These are phyloP conservation scores for Butyriboletus loyo DNA, from an alignment of 768 basidiomycete species.

Conservation along the genomic window DNA sequence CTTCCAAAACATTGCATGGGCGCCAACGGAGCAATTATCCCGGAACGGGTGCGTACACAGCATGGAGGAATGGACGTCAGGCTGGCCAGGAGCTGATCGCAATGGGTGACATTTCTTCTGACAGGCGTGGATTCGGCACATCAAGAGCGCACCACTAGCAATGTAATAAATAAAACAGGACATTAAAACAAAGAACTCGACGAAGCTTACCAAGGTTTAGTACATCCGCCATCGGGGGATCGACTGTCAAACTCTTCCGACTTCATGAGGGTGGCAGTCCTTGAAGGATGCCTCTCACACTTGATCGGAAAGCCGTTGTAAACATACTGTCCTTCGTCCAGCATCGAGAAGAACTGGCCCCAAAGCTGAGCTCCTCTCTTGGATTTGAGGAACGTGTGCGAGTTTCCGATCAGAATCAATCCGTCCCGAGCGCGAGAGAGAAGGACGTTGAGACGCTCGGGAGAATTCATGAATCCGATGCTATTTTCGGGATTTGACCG, in stretches of 20 bases:
- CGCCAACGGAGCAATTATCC: slow-evolving; percentile 39
- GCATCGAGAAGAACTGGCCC: slow-evolving; percentile 44
- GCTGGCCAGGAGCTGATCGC: slow-evolving; percentile 44
- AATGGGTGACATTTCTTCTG: slow-evolving; percentile 60
- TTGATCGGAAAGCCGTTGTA: slow-evolving; percentile 59
- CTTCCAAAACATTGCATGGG: slow-evolving; percentile 43
- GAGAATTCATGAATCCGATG: slow-evolving; percentile 72
- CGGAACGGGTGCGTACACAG: slow-evolving; percentile 38
- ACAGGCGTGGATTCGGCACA: slow-evolving; percentile 43
- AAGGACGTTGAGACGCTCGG: slow-evolving; percentile 71
- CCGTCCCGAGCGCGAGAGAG: slow-evolving; percentile 67
- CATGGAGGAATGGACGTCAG: slow-evolving; percentile 31
- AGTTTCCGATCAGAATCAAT: slow-evolving; percentile 65
- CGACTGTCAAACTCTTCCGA: slow-evolving; percentile 49
- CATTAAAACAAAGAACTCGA: not conserved
- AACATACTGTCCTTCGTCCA: slow-evolving; percentile 42
- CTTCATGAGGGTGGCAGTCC: slow-evolving; percentile 33
- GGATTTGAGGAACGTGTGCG: slow-evolving; percentile 54
- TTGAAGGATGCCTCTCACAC: slow-evolving; percentile 54
- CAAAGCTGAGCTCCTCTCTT: slow-evolving; percentile 53
- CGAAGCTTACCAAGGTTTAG: slow-evolving; percentile 51
- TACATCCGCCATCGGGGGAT: slow-evolving; percentile 66
- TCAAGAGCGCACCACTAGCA: slow-evolving; percentile 13
- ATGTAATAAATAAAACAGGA: not conserved
- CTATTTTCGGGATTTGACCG: slow-evolving; percentile 53